Evolutionary conservation across 805 yeast genomes (phyloP), one percentile per base, ranked within the genome.

Genomic region (Scheffersomyces stipitis): DNA sequence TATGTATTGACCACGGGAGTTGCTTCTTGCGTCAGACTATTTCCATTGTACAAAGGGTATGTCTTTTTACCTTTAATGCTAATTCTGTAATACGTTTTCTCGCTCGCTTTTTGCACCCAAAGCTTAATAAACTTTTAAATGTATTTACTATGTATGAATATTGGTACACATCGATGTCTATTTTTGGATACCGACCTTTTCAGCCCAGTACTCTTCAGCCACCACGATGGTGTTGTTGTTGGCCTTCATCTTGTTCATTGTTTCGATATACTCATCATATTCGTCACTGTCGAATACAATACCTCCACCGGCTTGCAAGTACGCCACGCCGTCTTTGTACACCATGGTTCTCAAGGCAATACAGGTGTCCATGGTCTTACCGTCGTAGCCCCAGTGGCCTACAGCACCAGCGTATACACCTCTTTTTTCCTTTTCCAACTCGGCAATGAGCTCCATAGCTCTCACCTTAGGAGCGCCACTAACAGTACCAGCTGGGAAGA

Each of bases 371-470:
- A 93, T 91, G 18, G 88, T 76, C 50, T 78, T 80, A n/a, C 91
- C 88, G 54, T 89, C 96, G 58, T 90, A 93, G 1, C 96, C 89
- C 96, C 97, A 93, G 59, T 86, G 85, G 5, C 99, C 99, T 14
- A 93, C 98, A 2, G 99, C 99, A 44, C 99, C 99, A 0, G 99
- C 99, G 57, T 93, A 93, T 6, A 91, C 90, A 31, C 98, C 99
- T 56, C 99, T 75, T 55, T 88, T 87, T 58, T 91, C 98, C 43
- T 78, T 75, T 58, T 93, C 99, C 32, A 91, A 67, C 58, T 87
- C 95, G 14, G 86, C 84, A 51, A 93, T 88, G 30, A 93, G 71
- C 62, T 90, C 95, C 98, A 93, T 93, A 7, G 99, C 99, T 52
- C 78, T 80, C 28, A 93, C 95, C 64, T 93, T 93, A 38, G 99